Conservation (phyloP, 2,329 filamentous ascomycete species). For the Colletotrichum orchidophilum region DNA sequence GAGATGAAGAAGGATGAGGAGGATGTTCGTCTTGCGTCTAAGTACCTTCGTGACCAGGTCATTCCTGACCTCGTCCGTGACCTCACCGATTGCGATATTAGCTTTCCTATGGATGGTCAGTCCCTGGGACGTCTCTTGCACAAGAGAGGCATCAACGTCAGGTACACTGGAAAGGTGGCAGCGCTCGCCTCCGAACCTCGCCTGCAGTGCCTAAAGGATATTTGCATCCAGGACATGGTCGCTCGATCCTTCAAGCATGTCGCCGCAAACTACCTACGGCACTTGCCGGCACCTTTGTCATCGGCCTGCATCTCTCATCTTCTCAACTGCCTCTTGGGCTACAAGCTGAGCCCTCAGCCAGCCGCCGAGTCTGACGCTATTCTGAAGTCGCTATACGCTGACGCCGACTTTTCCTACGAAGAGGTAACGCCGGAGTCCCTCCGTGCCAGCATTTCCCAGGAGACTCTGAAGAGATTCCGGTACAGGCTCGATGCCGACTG, state of each 20-base stretch:
- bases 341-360: conserved; percentile 79
- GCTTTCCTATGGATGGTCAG: conserved; percentile 98
- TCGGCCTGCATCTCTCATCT: conserved; percentile 84
- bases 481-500: conserved; percentile 77
- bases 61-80: conserved; percentile 90
- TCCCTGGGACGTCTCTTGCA: conserved; percentile 89
- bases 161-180: conserved; percentile 91
- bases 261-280: conserved; percentile 79
- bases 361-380: conserved; percentile 79
- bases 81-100: conserved; percentile 89
- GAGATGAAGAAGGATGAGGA: conserved; percentile 86
- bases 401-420: conserved; percentile 84
- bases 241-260: conserved; percentile 96
- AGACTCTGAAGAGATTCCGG: conserved; percentile 79
- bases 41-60: conserved; percentile 77
- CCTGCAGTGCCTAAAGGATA: conserved; percentile 78
- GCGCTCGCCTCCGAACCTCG: conserved; percentile 75
- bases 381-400: conserved; percentile 79
- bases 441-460: conserved; percentile 72
- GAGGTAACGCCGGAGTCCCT: conserved; percentile 79
- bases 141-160: conserved; percentile 96
- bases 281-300: conserved; percentile 82
- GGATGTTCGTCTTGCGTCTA: conserved; percentile 85
- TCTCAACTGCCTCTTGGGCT: conserved; percentile 91
- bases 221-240: conserved; percentile 92